Base-by-base conservation (phyloP, 116 monocot species). In the Papilionanthe hybrid region DNA sequence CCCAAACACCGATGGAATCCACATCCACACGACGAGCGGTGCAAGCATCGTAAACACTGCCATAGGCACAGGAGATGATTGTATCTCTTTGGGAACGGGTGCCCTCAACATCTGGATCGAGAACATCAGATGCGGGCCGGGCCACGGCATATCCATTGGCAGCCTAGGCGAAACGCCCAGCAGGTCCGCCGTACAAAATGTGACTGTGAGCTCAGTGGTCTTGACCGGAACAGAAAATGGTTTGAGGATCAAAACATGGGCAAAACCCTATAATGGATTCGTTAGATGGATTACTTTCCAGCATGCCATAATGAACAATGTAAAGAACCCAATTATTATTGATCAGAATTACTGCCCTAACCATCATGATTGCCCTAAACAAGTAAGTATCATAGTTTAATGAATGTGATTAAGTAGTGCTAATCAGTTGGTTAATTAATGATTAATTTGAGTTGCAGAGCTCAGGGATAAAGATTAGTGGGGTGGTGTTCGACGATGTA, bases 1-100 rank as follows among this genome's bases (percentile, higher is more conserved):
- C 87, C 93, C 93, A 5, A 93, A 96, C 83, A 96, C 95, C 3
- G 93, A 96, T 49, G 95, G 93, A 30, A 83, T 93, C 41, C 91
- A 93, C 80, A 75, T 96, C 47, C 86, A 93, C 72, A 81, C 57
- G 77, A 91, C 93, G 0, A 81, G 58, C 28, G 77, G 19, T 17
- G 90, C 93, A 9, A 88, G 72, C 42, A 84, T 96, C 63, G 50
- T 15, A 17, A 44, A 76, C 56, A 49, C 79, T 30, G 68, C 55
- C 48, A 88, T 96, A 43, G 74, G 58, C 78, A 96, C 95, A 23
- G 93, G 32, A 0, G 32, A 32, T 32, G 32, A 1, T 32, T 32
- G 32, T 32, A 32, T 32, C 32, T 32, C 32, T n/a, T 72, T 95
- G 41, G 91, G 92, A 0, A 72, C 87, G 0, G 92, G 92, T 7